phyloP scores from a whole-genome alignment of 345 rosid genomes.

The Capsella bursapastoris region DNA sequence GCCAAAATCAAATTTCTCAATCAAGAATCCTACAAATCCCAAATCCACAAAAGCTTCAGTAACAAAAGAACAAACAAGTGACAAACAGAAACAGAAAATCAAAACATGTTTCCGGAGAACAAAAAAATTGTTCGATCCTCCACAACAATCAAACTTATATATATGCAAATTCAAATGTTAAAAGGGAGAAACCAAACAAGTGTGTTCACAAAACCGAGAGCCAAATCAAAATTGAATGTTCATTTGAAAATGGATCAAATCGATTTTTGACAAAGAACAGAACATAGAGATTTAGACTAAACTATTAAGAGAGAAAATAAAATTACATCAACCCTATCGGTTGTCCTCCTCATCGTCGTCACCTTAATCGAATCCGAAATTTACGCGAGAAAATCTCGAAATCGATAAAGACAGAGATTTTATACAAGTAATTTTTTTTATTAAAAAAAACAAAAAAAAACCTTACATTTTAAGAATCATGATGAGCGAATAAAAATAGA shows the following conservation, averaged over 20 bases:
- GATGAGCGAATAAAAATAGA: conserved; percentile 18
- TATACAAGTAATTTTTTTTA: too few relatives aligned
- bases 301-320: too few relatives aligned
- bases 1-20: not conserved
- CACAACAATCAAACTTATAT: not conserved
- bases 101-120: not conserved
- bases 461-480: conserved; percentile 8
- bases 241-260: not conserved
- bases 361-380: conserved; percentile 6
- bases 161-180: not conserved
- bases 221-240: not conserved
- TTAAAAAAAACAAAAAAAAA: not conserved
- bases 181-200: not conserved
- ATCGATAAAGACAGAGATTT: not conserved
- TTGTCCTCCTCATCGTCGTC: not conserved
- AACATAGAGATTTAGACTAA: not conserved
- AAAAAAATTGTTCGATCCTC: too few relatives aligned
- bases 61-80: not conserved
- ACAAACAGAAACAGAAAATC: not conserved
- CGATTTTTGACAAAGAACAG: not conserved
- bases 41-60: not conserved
- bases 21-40: not conserved
- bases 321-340: not conserved
- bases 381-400: conserved; percentile 27
- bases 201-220: not conserved